Conservation (phyloP, 441 rosid genomes). For the Gossypium laxum region DNA sequence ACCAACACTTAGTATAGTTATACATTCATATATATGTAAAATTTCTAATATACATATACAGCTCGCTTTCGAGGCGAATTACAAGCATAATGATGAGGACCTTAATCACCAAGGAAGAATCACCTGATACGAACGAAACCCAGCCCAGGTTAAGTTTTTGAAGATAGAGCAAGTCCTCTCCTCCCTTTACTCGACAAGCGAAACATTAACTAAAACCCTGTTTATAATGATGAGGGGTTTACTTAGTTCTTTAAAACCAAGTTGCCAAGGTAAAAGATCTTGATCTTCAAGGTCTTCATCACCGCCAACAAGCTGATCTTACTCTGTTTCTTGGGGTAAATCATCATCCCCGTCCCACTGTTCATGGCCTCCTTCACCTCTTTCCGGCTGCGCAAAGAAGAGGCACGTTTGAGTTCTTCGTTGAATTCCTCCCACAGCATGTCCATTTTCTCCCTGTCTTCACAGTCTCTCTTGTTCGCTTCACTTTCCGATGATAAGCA, state of each 20-base stretch:
- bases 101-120: neutral
- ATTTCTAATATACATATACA: too few species aligned
- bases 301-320: neutral
- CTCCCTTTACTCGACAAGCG: too few species aligned
- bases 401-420: slow-evolving; percentile 25
- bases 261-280: slow-evolving; percentile 13
- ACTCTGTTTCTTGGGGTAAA: slow-evolving; percentile 6
- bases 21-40: too few species aligned
- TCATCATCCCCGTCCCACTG: neutral
- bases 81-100: neutral
- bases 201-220: too few species aligned
- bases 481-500: neutral
- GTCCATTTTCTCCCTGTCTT: slow-evolving; percentile 30
- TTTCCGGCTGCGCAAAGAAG: slow-evolving; percentile 9
- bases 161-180: too few species aligned
- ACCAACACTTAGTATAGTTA: too few species aligned
- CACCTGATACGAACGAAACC: neutral
- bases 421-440: slow-evolving; percentile 40
- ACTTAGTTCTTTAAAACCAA: neutral
- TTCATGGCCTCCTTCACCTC: neutral
- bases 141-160: too few species aligned
- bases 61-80: neutral
- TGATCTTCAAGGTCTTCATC: slow-evolving; percentile 24
- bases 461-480: neutral
- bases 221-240: neutral